A percentile compares a stretch with the other conserved stretches of the same genome.
Evolutionary conservation across 2,329 filamentous ascomycete species (phyloP).

Genomic region (Ophiostoma novo-ulmi): DNA sequence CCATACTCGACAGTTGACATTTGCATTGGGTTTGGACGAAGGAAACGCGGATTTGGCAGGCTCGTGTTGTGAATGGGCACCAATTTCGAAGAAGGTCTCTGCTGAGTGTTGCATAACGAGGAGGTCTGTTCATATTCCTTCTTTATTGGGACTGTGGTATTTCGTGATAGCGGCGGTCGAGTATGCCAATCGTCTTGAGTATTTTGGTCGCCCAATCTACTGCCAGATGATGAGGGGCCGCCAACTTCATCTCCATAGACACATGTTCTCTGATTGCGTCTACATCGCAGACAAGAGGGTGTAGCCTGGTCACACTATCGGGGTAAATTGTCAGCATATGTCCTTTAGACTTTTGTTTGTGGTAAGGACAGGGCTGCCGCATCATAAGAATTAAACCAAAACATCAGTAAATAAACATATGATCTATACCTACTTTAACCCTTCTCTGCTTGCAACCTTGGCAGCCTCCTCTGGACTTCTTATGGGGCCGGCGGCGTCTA

Average conservation of each 20-base stretch:
- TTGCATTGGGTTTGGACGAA: conserved; percentile 21
- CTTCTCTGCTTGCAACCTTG: conserved; percentile 28
- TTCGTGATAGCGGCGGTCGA: background rate
- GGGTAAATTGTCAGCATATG: background rate
- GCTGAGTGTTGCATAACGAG: background rate
- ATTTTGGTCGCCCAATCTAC: background rate
- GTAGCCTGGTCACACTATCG: conserved; percentile 28
- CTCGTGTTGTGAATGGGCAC: background rate
- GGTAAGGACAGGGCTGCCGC: background rate
- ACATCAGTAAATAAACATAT: background rate
- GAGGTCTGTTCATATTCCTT: background rate
- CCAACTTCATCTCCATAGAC: conserved; percentile 20
- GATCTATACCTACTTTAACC: conserved; percentile 28
- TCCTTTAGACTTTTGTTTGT: background rate
- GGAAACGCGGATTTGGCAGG: conserved; percentile 3
- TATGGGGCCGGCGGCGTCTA: conserved; percentile 28
- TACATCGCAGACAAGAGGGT: conserved; percentile 28
- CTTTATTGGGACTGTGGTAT: conserved; percentile 1
- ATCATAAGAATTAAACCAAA: background rate
- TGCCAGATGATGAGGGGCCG: background rate
- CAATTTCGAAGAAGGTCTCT: background rate
- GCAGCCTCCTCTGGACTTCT: conserved; percentile 29
- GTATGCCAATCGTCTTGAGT: background rate
- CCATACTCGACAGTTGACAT: conserved; percentile 22
- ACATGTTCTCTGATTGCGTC: conserved; percentile 27